A percentile compares a stretch with the other conserved stretches of the same genome.
Conservation (phyloP, 2,329 filamentous ascomycete genomes). For the Podosphaera fusca region DNA sequence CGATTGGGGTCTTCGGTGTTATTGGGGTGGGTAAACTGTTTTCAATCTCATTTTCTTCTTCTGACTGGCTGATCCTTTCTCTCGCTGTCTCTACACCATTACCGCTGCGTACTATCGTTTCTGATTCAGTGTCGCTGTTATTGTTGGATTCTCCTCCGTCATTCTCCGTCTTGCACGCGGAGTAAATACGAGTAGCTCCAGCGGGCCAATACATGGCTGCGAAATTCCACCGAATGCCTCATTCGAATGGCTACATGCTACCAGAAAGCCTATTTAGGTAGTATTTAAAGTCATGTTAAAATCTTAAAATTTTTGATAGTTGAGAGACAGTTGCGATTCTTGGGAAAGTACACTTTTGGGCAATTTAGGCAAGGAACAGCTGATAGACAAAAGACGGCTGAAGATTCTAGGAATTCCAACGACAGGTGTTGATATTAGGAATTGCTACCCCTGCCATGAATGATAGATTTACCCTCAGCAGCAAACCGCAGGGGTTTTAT, state of each 20-base stretch:
- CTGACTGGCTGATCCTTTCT: slow-evolving; percentile 8
- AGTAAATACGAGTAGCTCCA: slow-evolving; percentile 63
- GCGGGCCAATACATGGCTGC: slow-evolving; percentile 73
- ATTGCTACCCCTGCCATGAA: no score
- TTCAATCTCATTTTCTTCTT: slow-evolving; percentile 9
- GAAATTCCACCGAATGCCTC: slow-evolving; percentile 13
- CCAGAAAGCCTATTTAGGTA: not conserved
- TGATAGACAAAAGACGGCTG: no score
- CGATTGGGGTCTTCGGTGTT: slow-evolving; percentile 32
- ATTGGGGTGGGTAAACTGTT: slow-evolving; percentile 18
- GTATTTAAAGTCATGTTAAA: no score
- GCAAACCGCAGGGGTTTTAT: no score
- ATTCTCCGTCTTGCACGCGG: slow-evolving; percentile 39
- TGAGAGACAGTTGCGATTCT: no score
- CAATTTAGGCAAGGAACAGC: no score
- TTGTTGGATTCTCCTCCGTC: slow-evolving; percentile 34
- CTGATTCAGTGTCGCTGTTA: slow-evolving; percentile 24
- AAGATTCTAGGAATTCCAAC: no score
- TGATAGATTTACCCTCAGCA: no score
- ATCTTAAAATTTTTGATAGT: no score
- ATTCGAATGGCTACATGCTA: slow-evolving; percentile 16
- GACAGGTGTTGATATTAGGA: no score
- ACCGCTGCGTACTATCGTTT: slow-evolving; percentile 17
- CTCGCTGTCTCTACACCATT: slow-evolving; percentile 5
- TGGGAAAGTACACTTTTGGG: no score